A percentile compares a stretch with the other conserved stretches of the same genome.
Evolutionary conservation across 169 alveolate species (phyloP).

Genomic region (Plasmodium knowlesi): DNA sequence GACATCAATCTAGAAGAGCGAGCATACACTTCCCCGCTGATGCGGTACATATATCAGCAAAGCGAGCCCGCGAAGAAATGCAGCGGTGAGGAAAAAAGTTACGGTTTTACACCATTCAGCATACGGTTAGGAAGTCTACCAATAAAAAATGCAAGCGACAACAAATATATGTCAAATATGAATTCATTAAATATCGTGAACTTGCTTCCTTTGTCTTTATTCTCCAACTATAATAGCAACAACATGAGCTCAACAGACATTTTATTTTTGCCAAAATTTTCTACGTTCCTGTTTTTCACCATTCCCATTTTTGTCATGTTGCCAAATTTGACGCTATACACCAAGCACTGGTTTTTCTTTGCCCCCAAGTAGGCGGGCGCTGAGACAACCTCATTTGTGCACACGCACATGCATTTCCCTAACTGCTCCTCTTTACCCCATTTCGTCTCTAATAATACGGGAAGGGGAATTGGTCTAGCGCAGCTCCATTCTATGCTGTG

Average conservation of each 20-base stretch:
- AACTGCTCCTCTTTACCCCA: background rate
- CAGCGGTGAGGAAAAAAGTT: background rate
- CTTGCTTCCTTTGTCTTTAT: constrained; percentile 58
- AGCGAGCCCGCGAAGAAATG: constrained; percentile 1
- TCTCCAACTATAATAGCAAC: constrained; percentile 70
- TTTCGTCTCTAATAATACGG: background rate
- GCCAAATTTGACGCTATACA: constrained; percentile 59
- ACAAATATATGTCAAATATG: constrained; percentile 63
- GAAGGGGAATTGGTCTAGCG: background rate
- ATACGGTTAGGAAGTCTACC: constrained; percentile 61
- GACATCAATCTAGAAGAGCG: constrained; percentile 60
- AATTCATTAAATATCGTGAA: constrained; percentile 56
- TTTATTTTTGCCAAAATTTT: constrained; percentile 62
- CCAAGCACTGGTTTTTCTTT: constrained; percentile 72
- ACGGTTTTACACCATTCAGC: constrained; percentile 41
- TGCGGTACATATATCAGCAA: constrained; percentile 48
- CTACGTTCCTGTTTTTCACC: constrained; percentile 67
- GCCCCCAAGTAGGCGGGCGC: constrained; percentile 50
- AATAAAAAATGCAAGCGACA: constrained; percentile 54
- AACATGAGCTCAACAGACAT: constrained; percentile 72
- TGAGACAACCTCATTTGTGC: background rate
- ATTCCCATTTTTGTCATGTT: constrained; percentile 71
- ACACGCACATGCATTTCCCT: background rate
- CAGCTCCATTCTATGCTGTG: background rate
- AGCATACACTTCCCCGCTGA: constrained; percentile 68